Evolutionary conservation across 495 filamentous ascomycete species (phyloP).

Genomic region (Penicillium malachiteum): DNA sequence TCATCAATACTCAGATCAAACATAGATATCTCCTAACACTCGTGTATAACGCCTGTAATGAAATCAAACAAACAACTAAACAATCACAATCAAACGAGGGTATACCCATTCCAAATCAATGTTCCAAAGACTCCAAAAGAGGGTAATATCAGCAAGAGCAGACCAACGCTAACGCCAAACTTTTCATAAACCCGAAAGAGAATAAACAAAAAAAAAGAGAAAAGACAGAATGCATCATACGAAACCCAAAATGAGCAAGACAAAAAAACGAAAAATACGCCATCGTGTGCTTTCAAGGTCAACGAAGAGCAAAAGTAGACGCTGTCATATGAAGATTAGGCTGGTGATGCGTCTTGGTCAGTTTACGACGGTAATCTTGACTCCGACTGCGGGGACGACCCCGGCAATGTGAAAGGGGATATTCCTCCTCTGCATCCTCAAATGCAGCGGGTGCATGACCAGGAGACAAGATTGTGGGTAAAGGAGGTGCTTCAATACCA

Average conservation of each 20-base stretch:
- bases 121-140: not conserved
- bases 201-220: not conserved
- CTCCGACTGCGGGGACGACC: slow-evolving; percentile 35
- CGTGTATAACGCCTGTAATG: slow-evolving; percentile 8
- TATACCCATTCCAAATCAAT: slow-evolving; percentile 13
- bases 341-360: slow-evolving; percentile 22
- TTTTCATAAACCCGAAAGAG: slow-evolving; percentile 4
- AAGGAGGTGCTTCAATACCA: slow-evolving; percentile 16
- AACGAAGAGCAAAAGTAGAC: slow-evolving; percentile 17
- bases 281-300: not conserved
- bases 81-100: slow-evolving; percentile 14
- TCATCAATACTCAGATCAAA: slow-evolving; percentile 2
- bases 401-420: slow-evolving; percentile 14
- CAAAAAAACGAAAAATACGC: slow-evolving; percentile 1
- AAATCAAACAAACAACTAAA: not conserved
- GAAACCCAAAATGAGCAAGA: not conserved
- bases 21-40: slow-evolving; percentile 1
- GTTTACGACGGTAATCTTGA: slow-evolving; percentile 25
- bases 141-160: not conserved
- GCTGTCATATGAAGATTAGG: slow-evolving; percentile 20
- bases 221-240: not conserved
- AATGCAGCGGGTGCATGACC: slow-evolving; percentile 6
- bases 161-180: slow-evolving; percentile 10
- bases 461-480: slow-evolving; percentile 22
- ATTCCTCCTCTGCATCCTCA: slow-evolving; percentile 7